Conservation (phyloP, 1,139 yeast genomes). For the Saccharomyces pastorianus region DNA sequence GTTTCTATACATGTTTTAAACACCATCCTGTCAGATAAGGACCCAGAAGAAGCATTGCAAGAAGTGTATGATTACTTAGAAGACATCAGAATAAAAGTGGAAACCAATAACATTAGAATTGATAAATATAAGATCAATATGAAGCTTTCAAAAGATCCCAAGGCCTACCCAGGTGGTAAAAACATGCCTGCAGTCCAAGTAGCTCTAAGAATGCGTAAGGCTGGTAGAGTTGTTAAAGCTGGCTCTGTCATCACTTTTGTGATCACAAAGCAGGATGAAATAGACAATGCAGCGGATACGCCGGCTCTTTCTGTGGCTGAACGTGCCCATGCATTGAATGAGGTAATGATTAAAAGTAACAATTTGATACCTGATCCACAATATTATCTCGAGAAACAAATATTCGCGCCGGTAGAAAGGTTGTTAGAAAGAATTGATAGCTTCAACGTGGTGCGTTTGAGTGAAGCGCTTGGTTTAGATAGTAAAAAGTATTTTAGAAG, state of each 20-base stretch:
- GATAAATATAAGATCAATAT: conserved; percentile 68
- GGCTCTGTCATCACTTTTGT: conserved; percentile 88
- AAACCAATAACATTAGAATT: conserved; percentile 51
- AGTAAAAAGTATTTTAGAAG: conserved; percentile 52
- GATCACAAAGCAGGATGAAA: conserved; percentile 42
- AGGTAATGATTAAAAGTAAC: conserved; percentile 47
- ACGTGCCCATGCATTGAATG: conserved; percentile 73
- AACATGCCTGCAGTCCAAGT: conserved; percentile 91
- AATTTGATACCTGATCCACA: conserved; percentile 61
- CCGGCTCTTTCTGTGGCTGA: conserved; percentile 41
- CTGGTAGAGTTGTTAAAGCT: conserved; percentile 79
- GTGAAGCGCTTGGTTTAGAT: conserved; percentile 71
- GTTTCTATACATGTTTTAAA: conserved; percentile 69
- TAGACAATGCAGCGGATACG: conserved; percentile 10
- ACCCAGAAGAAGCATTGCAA: conserved; percentile 68
- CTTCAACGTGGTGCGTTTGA: conserved; percentile 70
- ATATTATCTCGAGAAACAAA: conserved; percentile 80
- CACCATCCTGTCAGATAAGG: conserved; percentile 62
- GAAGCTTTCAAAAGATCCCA: conserved; percentile 68
- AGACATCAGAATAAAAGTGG: conserved; percentile 49
- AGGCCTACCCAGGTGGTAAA: conserved; percentile 66
- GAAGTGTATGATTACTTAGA: conserved; percentile 70
- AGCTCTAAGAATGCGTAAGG: conserved; percentile 67
- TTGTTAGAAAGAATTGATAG: conserved; percentile 81
- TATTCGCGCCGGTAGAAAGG: conserved; percentile 86